A percentile compares a stretch with the other conserved stretches of the same genome.
phyloP scores from a whole-genome alignment of 1,284 basidiomycete genomes.

The Ganoderma resinaceum region DNA sequence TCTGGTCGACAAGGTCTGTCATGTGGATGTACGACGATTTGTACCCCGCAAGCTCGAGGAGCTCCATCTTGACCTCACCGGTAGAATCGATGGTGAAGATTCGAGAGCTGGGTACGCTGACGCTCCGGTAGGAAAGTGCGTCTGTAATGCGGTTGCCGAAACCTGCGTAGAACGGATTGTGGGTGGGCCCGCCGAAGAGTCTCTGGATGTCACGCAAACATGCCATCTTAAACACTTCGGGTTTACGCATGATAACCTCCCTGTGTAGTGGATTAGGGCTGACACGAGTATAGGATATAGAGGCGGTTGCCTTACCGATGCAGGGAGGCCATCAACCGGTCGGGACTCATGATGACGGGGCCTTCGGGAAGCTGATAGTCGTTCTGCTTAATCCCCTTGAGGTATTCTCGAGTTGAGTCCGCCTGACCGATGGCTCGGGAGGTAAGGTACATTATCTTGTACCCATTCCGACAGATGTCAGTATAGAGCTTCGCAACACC shows the following conservation, averaged over 20 bases:
- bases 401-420: slow-evolving; percentile 95
- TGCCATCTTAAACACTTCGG: slow-evolving; percentile 99
- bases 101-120: slow-evolving; percentile 92
- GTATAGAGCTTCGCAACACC: slow-evolving; percentile 99
- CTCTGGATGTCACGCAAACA: slow-evolving; percentile 96
- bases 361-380: slow-evolving; percentile 96
- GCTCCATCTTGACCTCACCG: slow-evolving; percentile 97
- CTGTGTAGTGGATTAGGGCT: slow-evolving; percentile 45
- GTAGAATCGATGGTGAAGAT: slow-evolving; percentile 98
- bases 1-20: slow-evolving; percentile 99
- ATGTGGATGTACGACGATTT: slow-evolving; percentile 98
- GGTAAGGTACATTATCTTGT: slow-evolving; percentile 98
- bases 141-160: slow-evolving; percentile 99
- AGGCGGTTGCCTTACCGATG: slow-evolving; percentile 72
- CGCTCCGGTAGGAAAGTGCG: slow-evolving; percentile 94
- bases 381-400: slow-evolving; percentile 95
- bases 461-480: slow-evolving; percentile 95
- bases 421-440: slow-evolving; percentile 98
- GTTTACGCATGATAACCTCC: slow-evolving; percentile 98
- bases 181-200: slow-evolving; percentile 79
- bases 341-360: slow-evolving; percentile 99
- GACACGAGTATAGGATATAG: neutral
- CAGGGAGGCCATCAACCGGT: slow-evolving; percentile 92
- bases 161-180: slow-evolving; percentile 93
- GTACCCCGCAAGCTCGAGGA: slow-evolving; percentile 95